A percentile compares a stretch with the other conserved stretches of the same genome.
Evolutionary conservation across 768 basidiomycete genomes (phyloP).

Genomic region (Suillus sp.): DNA sequence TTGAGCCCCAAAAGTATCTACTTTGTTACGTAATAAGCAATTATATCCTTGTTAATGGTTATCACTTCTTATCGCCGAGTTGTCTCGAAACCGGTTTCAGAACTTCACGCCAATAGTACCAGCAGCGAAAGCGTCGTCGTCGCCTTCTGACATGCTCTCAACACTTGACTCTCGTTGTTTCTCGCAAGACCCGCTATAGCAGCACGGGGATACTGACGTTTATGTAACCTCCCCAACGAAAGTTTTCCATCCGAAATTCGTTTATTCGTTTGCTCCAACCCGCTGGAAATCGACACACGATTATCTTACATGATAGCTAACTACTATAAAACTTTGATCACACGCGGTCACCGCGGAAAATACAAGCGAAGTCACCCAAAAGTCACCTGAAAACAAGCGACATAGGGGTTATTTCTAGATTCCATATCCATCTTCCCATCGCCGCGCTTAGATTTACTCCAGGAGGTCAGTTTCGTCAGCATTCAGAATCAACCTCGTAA

Average conservation of each 20-base stretch:
- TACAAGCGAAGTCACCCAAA: not conserved
- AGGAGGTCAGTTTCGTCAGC: slow-evolving; percentile 31
- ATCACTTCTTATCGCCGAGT: not conserved
- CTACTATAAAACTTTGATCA: not conserved
- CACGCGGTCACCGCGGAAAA: not conserved
- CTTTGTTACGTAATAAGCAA: slow-evolving; percentile 34
- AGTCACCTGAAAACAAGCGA: not conserved
- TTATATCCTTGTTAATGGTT: not conserved
- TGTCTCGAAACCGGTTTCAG: slow-evolving; percentile 3
- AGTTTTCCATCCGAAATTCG: not conserved
- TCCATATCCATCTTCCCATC: not conserved
- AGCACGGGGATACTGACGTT: not conserved
- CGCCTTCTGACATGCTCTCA: not conserved
- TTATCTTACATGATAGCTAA: slow-evolving; percentile 2
- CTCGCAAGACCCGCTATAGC: not conserved
- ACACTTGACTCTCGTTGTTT: not conserved
- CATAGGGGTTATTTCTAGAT: slow-evolving; percentile 6
- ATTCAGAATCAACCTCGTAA: slow-evolving; percentile 36
- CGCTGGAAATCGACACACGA: not conserved
- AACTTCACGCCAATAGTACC: not conserved
- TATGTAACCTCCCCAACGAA: slow-evolving; percentile 18
- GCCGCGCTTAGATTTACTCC: slow-evolving; percentile 14
- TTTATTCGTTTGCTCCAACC: not conserved
- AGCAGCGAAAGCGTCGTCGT: not conserved
- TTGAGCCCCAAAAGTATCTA: slow-evolving; percentile 33